Percentiles rank a stretch among this genome's conserved stretches.
These are phyloP conservation scores for Kalmusia sp. DNA, from an alignment of 2,329 filamentous ascomycete genomes.

Conservation along the genomic window DNA sequence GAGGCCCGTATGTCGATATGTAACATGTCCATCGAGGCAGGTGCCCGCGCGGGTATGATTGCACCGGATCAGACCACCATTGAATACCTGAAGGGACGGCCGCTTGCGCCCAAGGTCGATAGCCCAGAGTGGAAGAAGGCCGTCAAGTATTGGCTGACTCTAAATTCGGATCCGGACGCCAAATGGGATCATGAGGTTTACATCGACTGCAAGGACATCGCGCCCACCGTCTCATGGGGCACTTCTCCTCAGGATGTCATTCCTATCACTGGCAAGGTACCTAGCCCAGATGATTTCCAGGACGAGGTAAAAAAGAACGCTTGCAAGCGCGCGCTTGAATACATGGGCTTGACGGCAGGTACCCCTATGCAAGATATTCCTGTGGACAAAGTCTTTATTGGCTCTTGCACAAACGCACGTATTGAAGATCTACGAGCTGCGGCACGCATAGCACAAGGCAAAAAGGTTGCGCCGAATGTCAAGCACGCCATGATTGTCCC, in stretches of 20 bases:
- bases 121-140: slow-evolving; percentile 91
- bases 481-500: slow-evolving; percentile 97
- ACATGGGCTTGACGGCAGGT: slow-evolving; percentile 91
- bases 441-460: slow-evolving; percentile 84
- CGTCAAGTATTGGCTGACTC: slow-evolving; percentile 82
- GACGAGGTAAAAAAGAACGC: slow-evolving; percentile 80
- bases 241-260: slow-evolving; percentile 96
- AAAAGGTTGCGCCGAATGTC: slow-evolving; percentile 84
- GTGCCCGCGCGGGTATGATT: slow-evolving; percentile 95
- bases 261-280: slow-evolving; percentile 91
- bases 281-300: slow-evolving; percentile 85
- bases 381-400: slow-evolving; percentile 97
- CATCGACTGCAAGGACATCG: slow-evolving; percentile 91
- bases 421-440: slow-evolving; percentile 95
- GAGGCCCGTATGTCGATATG: slow-evolving; percentile 99
- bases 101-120: slow-evolving; percentile 83
- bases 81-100: slow-evolving; percentile 90
- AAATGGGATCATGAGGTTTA: slow-evolving; percentile 89
- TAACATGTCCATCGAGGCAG: slow-evolving; percentile 98
- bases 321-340: slow-evolving; percentile 84
- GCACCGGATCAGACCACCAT: slow-evolving; percentile 94
- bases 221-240: slow-evolving; percentile 94
- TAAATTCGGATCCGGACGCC: slow-evolving; percentile 86
- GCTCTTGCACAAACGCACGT: slow-evolving; percentile 95
- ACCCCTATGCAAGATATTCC: slow-evolving; percentile 91